Percentiles rank a stretch among this genome's conserved stretches.
These are phyloP conservation scores for Pittosporum tobira DNA, from an alignment of 129 eudicot species.

Conservation along the genomic window DNA sequence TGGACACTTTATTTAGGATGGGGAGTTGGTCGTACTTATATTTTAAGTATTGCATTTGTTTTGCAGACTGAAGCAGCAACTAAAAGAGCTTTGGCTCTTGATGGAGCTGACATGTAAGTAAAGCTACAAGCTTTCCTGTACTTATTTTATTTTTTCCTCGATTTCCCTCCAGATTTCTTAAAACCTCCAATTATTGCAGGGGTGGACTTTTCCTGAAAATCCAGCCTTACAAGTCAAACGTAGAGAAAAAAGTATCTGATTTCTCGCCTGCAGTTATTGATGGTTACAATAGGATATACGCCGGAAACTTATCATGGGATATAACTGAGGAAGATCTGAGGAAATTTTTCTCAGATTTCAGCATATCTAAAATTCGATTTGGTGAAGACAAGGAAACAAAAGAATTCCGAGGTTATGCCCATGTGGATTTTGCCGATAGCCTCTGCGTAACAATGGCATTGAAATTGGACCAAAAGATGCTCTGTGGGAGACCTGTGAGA, in stretches of 20 bases:
- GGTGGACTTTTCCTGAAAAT: constrained; percentile 83
- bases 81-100: constrained; percentile 81
- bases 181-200: constrained; percentile 39
- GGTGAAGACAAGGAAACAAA: constrained; percentile 90
- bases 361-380: constrained; percentile 58
- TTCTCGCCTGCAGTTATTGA: constrained; percentile 74
- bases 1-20: too few relatives aligned
- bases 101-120: constrained; percentile 95
- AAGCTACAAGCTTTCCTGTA: not conserved
- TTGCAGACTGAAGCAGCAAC: constrained; percentile 93
- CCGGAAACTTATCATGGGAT: constrained; percentile 91
- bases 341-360: constrained; percentile 69
- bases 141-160: not conserved
- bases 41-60: not conserved
- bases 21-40: not conserved
- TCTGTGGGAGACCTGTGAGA: constrained; percentile 80
- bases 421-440: constrained; percentile 73
- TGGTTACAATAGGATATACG: constrained; percentile 87
- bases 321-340: constrained; percentile 67
- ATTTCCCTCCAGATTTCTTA: constrained; percentile 6
- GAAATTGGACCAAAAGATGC: constrained; percentile 64
- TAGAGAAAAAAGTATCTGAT: constrained; percentile 44
- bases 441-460: constrained; percentile 57
- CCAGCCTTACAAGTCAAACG: constrained; percentile 65
- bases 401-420: constrained; percentile 82